Conservation (phyloP, 73 alveolate species). For the Paramecium primaurelia region DNA sequence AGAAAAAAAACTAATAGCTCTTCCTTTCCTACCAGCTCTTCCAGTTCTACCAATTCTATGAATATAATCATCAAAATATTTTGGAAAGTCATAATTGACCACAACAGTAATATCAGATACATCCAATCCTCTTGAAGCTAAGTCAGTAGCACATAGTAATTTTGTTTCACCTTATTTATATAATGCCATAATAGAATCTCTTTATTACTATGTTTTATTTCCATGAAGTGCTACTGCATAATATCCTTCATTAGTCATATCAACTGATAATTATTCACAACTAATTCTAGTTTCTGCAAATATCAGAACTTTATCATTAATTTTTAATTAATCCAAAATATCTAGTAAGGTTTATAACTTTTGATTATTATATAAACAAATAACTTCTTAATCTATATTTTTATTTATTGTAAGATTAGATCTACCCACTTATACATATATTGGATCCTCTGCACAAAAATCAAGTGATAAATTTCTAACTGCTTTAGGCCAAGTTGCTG, state of each 20-base stretch:
- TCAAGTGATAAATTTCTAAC: conserved; percentile 71
- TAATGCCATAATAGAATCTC: conserved; percentile 69
- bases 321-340: conserved; percentile 27
- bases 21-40: conserved; percentile 89
- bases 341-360: conserved; percentile 71
- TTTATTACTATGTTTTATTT: conserved; percentile 74
- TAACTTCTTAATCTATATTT: neutral
- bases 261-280: conserved; percentile 76
- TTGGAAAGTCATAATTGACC: conserved; percentile 92
- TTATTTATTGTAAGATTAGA: conserved; percentile 58
- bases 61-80: conserved; percentile 86
- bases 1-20: conserved; percentile 63
- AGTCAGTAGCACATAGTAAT: conserved; percentile 92
- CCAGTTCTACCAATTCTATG: conserved; percentile 97
- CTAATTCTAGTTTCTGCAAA: conserved; percentile 83
- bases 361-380: conserved; percentile 54
- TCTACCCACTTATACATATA: conserved; percentile 70
- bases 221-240: conserved; percentile 87
- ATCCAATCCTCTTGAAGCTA: conserved; percentile 94
- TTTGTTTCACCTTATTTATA: conserved; percentile 68
- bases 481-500: conserved; percentile 80
- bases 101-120: conserved; percentile 82
- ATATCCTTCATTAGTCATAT: conserved; percentile 63
- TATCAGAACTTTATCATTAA: conserved; percentile 71
- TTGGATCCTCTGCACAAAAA: conserved; percentile 65